Evolutionary conservation across 1,284 basidiomycete species (phyloP).

Genomic region (Somion occarium): DNA sequence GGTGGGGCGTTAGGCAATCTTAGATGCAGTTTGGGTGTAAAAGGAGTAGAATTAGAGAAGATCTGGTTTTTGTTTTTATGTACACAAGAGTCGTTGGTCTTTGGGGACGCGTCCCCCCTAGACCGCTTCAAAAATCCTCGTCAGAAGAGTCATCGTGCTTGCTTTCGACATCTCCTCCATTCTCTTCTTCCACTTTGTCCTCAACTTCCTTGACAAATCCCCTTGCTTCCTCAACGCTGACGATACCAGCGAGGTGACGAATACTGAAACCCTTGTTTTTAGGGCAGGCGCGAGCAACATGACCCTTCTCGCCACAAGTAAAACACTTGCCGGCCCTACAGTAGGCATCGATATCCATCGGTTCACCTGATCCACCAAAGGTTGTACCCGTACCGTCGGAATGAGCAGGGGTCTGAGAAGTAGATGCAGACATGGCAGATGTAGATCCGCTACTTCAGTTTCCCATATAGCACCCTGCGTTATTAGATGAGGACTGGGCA

Average conservation of each 20-base stretch:
- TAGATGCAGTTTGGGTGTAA: too few species aligned
- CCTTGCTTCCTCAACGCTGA: background rate
- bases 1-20: background rate
- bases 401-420: background rate
- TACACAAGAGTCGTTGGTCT: too few species aligned
- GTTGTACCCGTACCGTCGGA: constrained; percentile 8
- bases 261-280: background rate
- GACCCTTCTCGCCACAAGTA: constrained; percentile 7
- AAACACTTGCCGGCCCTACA: constrained; percentile 1
- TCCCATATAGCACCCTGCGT: too few species aligned
- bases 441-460: too few species aligned
- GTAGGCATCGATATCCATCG: constrained; percentile 12
- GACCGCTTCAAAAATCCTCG: too few species aligned
- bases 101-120: too few species aligned
- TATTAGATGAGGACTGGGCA: too few species aligned
- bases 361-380: constrained; percentile 10
- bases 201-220: background rate
- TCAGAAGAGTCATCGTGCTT: too few species aligned
- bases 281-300: background rate
- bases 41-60: too few species aligned
- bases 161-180: too few species aligned
- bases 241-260: background rate
- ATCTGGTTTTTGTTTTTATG: too few species aligned
- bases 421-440: background rate
- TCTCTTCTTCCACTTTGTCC: background rate